Evolutionary conservation across 2,329 filamentous ascomycete species (phyloP), one percentile per base, ranked within the genome.

Genomic region (Xylaria multiplex): DNA sequence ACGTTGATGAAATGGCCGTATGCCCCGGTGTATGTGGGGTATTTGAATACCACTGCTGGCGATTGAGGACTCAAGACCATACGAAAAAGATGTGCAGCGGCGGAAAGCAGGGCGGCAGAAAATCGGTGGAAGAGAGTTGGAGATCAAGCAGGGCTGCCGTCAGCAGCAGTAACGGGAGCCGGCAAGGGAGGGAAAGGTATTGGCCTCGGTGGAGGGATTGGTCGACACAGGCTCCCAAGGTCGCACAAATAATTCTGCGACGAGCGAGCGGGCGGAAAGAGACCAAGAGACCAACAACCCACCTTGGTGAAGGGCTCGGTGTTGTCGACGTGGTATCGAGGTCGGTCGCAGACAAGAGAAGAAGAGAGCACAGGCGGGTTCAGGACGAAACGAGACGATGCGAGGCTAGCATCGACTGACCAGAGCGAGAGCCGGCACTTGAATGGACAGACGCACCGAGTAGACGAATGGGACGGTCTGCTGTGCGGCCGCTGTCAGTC

Each of bases 131-230:
- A 59, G 61, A 62, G 58, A 50, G 66, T 62, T 62, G 64, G 60
- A 61, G 63, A 69, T 68, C 70, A 71, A 65, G 67, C 67, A 71
- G 71, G 71, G 70, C 69, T 72, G 66, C 65, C 46, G 70, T 72
- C 72, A 73, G 73, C 70, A 67, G 55, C 66, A 67, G 62, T 64
- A 54, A 68, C 66, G 49, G 58, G 65, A 54, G 66, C 65, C 52
- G 70, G 62, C 53, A 62, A 62, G 62, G 65, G 67, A 59, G 65
- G 55, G 62, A 59, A 42, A 59, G 58, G 46, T 54, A 45, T 60
- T 62, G 59, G 56, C 53, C 49, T 48, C 65, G 53, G 43, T 45
- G 60, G 67, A 66, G 60, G 67, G 69, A 68, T 64, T 66, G 62
- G 64, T 62, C 46, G 43, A 57, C 64, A 59, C 53, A 49, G 60